phyloP scores from a whole-genome alignment of 129 eudicot genomes.

The Pulicaria dysenterica region DNA sequence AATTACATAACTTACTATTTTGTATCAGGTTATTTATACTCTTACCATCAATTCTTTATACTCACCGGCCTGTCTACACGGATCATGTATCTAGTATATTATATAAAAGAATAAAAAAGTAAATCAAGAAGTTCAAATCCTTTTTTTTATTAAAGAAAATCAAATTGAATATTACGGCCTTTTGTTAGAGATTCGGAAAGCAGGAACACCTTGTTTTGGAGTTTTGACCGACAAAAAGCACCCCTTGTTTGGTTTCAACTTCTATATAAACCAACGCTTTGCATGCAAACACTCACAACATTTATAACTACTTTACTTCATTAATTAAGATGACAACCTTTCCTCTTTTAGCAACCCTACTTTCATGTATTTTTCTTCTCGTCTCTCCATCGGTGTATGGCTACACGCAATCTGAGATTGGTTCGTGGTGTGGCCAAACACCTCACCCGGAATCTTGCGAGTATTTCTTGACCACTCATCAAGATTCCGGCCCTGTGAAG shows the following conservation, averaged over 20 bases:
- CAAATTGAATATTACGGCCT: not conserved
- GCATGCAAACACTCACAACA: conserved; percentile 29
- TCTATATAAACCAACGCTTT: conserved; percentile 48
- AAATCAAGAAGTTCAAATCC: not conserved
- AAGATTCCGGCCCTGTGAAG: conserved; percentile 36
- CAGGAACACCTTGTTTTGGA: conserved; percentile 22
- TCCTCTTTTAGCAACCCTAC: conserved; percentile 31
- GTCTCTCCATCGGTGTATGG: conserved; percentile 35
- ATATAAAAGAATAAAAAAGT: not conserved
- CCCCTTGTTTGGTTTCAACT: conserved; percentile 12
- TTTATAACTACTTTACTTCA: not conserved
- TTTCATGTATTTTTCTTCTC: conserved; percentile 27
- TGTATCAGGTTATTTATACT: too few relatives aligned
- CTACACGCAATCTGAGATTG: conserved; percentile 29
- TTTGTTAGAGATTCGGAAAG: conserved; percentile 19
- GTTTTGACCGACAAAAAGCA: not conserved
- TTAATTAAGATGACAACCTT: conserved; percentile 25
- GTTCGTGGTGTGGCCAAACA: conserved; percentile 70
- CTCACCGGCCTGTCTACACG: too few relatives aligned
- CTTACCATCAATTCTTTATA: too few relatives aligned
- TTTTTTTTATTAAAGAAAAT: not conserved
- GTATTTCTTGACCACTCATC: conserved; percentile 44
- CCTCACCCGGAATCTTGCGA: conserved; percentile 76
- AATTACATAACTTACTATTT: too few relatives aligned
- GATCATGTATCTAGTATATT: too few relatives aligned